A percentile compares a stretch with the other conserved stretches of the same genome.
Evolutionary conservation across 2,329 filamentous ascomycete genomes (phyloP).

Genomic region (Lasiodiplodia theobromae): DNA sequence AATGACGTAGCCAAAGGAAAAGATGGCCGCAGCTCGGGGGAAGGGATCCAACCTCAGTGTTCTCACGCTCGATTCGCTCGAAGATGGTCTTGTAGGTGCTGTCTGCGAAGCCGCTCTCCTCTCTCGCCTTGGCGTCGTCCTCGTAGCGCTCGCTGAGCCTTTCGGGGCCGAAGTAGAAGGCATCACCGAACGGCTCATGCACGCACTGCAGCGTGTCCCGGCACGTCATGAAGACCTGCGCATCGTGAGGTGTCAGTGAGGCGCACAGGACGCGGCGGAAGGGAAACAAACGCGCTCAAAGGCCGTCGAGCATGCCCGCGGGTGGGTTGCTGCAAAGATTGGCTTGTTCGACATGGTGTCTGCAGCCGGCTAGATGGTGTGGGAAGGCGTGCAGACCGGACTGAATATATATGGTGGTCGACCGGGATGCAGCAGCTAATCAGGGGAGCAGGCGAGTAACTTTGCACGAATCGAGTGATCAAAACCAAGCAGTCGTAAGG

Average conservation of each 20-base stretch:
- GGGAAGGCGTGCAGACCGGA: not conserved
- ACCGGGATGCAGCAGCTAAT: slow-evolving; percentile 14
- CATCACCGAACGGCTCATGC: slow-evolving; percentile 96
- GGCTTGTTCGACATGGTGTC: slow-evolving; percentile 74
- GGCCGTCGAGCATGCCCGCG: slow-evolving; percentile 92
- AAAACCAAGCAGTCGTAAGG: slow-evolving; percentile 13
- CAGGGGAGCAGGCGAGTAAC: slow-evolving; percentile 12
- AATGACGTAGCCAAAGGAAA: slow-evolving; percentile 17
- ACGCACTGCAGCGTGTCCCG: slow-evolving; percentile 80
- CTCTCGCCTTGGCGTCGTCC: slow-evolving; percentile 64
- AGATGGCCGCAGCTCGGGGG: slow-evolving; percentile 37
- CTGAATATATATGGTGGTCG: slow-evolving; percentile 8
- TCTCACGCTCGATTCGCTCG: slow-evolving; percentile 74
- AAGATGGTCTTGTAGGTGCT: slow-evolving; percentile 81
- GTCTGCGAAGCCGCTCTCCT: slow-evolving; percentile 69
- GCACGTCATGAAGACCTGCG: slow-evolving; percentile 89
- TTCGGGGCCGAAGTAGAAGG: slow-evolving; percentile 95
- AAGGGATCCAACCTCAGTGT: slow-evolving; percentile 70
- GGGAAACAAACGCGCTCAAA: slow-evolving; percentile 81
- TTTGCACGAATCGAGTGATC: slow-evolving; percentile 5
- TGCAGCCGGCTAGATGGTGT: not conserved
- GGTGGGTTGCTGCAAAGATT: slow-evolving; percentile 93
- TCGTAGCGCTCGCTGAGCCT: slow-evolving; percentile 81
- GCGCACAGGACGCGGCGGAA: slow-evolving; percentile 26
- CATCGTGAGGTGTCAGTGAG: slow-evolving; percentile 30